Evolutionary conservation across 192 early-diverging fungal species (phyloP), one percentile per base, ranked within the genome.

Genomic region (Diversispora epigaea): DNA sequence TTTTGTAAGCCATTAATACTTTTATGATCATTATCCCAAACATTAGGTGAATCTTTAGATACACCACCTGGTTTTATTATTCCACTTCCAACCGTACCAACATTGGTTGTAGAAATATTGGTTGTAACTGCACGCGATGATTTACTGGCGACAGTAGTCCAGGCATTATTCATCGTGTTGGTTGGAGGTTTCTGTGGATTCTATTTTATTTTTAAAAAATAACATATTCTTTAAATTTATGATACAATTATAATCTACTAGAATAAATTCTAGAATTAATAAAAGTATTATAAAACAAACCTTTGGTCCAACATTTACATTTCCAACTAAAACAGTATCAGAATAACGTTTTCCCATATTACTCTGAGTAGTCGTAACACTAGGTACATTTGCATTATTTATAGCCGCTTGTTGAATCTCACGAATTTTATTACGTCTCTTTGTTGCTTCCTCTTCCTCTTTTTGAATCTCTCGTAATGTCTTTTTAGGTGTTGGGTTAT

Each of bases 391-490:
- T 6, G 77, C 77, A 0, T 62, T 56, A 8, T 72, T 43, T 55
- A 75, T 50, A 55, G 44, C 79, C 56, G 61, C 58, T 47, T 80
- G 77, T 39, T 83, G 84, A 14, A 80, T 78, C 50, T 81, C 75
- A 44, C 77, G 76, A 45, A 70, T 45, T n/a, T 75, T 75, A 21
- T 76, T 80, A 39, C 76, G 71, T 76, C 72, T 84, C 54, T 85
- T 86, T 63, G 81, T 77, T 7, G 84, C 83, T 10, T 80, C 83
- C 60, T 86, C 86, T 40, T 88, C 86, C 54, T 88, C 86, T 54
- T 83, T 76, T 55, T 86, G 84, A 70, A 88, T 88, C 68, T 88
- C 88, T 45, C 83, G 76, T 46, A 88, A 68, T 3, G 86, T 88
- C 76, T 86, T 84, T 74, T 86, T 89, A 3, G 86, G 83, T 40